These are phyloP conservation scores for Myochromella boudieri DNA, from an alignment of 768 basidiomycete species.

Conservation along the genomic window DNA sequence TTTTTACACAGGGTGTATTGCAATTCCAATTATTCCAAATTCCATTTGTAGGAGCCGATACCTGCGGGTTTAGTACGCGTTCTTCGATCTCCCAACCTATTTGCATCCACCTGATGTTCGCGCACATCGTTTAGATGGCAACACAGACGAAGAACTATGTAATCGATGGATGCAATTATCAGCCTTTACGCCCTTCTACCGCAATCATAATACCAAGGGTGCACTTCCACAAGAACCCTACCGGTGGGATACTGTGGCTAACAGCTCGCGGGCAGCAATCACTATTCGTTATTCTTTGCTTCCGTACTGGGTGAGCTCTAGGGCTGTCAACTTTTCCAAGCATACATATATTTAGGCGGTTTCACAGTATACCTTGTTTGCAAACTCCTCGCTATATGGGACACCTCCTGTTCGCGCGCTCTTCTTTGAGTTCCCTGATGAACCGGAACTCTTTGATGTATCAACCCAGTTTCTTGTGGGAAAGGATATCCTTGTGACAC, in stretches of 20 bases:
- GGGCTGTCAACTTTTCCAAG: too few relatives aligned
- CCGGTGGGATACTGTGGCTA: constrained; percentile 77
- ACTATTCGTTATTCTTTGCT: constrained; percentile 67
- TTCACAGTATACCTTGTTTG: constrained; percentile 68
- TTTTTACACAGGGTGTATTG: constrained; percentile 55
- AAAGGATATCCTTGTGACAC: constrained; percentile 69
- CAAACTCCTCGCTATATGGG: constrained; percentile 60
- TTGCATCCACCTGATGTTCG: constrained; percentile 5
- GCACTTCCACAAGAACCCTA: constrained; percentile 81
- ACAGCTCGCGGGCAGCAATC: constrained; percentile 72
- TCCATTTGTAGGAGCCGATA: constrained; percentile 82
- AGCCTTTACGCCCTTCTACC: constrained; percentile 80
- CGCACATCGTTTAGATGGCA: constrained; percentile 41
- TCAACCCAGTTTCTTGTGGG: constrained; percentile 77
- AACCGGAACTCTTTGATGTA: constrained; percentile 59
- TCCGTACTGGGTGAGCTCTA: constrained; percentile 79
- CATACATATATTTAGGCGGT: not conserved
- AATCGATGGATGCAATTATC: constrained; percentile 87
- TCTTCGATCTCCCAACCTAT: too few relatives aligned
- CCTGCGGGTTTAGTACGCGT: constrained; percentile 59
- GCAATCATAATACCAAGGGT: constrained; percentile 71
- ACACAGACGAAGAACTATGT: constrained; percentile 80
- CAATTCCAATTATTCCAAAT: constrained; percentile 86
- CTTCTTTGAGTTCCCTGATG: constrained; percentile 77
- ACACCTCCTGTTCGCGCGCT: constrained; percentile 74